Evolutionary conservation across 2,329 filamentous ascomycete species (phyloP).

Genomic region (Paramyrothecium roridum): DNA sequence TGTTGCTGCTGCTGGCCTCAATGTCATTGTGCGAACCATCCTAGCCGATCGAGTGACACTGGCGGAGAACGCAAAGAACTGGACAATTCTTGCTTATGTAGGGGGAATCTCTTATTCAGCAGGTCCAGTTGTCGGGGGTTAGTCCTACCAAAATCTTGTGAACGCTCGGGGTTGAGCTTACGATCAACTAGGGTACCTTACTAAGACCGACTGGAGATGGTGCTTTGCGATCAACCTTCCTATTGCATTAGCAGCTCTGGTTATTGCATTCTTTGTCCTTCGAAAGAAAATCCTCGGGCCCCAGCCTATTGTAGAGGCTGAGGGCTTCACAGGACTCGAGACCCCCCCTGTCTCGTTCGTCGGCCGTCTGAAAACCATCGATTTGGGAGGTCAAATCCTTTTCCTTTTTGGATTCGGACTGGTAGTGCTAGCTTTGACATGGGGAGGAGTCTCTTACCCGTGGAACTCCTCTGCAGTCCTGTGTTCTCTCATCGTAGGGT

Average conservation of each 20-base stretch:
- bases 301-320: slow-evolving; percentile 42
- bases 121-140: slow-evolving; percentile 59
- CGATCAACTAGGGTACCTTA: slow-evolving; percentile 38
- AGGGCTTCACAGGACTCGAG: slow-evolving; percentile 31
- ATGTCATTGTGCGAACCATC: slow-evolving; percentile 59
- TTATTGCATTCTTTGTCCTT: slow-evolving; percentile 54
- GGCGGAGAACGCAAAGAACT: slow-evolving; percentile 60
- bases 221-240: slow-evolving; percentile 65
- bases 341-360: slow-evolving; percentile 27
- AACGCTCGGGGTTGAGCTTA: not conserved
- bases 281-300: slow-evolving; percentile 56
- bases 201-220: slow-evolving; percentile 59
- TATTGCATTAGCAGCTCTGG: slow-evolving; percentile 46
- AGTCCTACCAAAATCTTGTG: not conserved
- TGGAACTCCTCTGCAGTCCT: slow-evolving; percentile 50
- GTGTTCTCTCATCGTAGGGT: slow-evolving; percentile 43
- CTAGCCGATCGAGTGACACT: slow-evolving; percentile 62
- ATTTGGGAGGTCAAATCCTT: slow-evolving; percentile 52
- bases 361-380: slow-evolving; percentile 49
- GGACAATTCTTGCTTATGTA: slow-evolving; percentile 58
- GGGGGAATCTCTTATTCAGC: slow-evolving; percentile 57
- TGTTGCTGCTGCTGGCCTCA: slow-evolving; percentile 57
- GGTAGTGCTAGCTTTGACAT: slow-evolving; percentile 51
- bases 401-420: slow-evolving; percentile 54
- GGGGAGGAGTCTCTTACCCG: slow-evolving; percentile 51